These are phyloP conservation scores for Epichloe uncinata DNA, from an alignment of 2,329 filamentous ascomycete species.

Conservation along the genomic window DNA sequence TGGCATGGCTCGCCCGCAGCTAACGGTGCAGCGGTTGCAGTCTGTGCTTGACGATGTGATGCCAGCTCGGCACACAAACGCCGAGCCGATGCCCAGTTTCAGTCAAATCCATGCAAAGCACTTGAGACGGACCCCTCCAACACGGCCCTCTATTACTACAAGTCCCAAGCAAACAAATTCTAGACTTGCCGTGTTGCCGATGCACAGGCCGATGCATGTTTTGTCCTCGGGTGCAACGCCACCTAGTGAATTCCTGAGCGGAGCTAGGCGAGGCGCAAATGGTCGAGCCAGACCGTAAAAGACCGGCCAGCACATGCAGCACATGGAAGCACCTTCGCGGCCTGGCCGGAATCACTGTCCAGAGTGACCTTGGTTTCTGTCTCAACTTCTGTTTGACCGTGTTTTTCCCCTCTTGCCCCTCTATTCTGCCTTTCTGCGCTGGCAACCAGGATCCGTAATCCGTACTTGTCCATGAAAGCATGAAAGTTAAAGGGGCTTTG, in stretches of 20 bases:
- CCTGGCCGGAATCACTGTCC: conserved; percentile 3
- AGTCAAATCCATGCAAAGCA: not conserved
- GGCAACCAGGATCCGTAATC: too few relatives aligned
- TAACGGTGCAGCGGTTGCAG: too few relatives aligned
- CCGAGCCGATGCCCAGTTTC: not conserved
- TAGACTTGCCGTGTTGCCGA: not conserved
- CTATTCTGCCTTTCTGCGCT: too few relatives aligned
- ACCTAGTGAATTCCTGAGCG: not conserved
- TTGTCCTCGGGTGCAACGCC: not conserved
- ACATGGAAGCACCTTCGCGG: not conserved
- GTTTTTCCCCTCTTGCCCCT: too few relatives aligned
- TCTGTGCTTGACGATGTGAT: too few relatives aligned
- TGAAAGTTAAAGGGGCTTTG: too few relatives aligned
- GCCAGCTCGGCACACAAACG: not conserved
- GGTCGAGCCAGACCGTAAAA: not conserved
- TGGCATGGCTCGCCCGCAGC: too few relatives aligned
- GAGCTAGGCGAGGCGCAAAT: not conserved
- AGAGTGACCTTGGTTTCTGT: not conserved
- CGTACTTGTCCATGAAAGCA: too few relatives aligned
- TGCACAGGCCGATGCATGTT: not conserved
- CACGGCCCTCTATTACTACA: not conserved
- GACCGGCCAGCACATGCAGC: too few relatives aligned
- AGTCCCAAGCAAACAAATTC: too few relatives aligned
- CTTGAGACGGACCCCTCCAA: not conserved
- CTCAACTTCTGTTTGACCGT: too few relatives aligned